These are phyloP conservation scores for Rubroboletus pulcherrimus DNA, from an alignment of 768 basidiomycete species.

Conservation along the genomic window DNA sequence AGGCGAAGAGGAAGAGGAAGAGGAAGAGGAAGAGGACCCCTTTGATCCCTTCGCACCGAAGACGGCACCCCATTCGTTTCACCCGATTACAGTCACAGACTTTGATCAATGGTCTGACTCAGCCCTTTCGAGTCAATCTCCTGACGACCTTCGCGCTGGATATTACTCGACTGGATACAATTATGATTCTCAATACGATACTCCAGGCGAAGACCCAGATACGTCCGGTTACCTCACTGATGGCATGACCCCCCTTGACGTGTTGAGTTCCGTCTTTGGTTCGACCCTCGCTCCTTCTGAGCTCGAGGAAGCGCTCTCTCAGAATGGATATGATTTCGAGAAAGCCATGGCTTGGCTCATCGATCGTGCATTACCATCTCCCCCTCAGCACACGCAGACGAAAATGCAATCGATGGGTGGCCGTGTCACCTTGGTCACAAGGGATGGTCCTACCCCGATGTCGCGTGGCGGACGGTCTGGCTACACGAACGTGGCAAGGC, in stretches of 20 bases:
- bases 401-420: constrained; percentile 62
- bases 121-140: constrained; percentile 48
- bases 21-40: constrained; percentile 73
- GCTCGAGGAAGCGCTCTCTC: constrained; percentile 86
- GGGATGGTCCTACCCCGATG: constrained; percentile 41
- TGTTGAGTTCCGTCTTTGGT: constrained; percentile 90
- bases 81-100: constrained; percentile 60
- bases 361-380: constrained; percentile 57
- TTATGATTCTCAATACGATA: constrained; percentile 32
- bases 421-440: constrained; percentile 62
- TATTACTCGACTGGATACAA: constrained; percentile 29
- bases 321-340: constrained; percentile 93
- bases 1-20: constrained; percentile 40
- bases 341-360: constrained; percentile 92
- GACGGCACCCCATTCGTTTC: constrained; percentile 49
- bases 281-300: constrained; percentile 86
- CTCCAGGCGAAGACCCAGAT: constrained; percentile 43
- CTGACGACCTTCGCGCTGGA: constrained; percentile 44
- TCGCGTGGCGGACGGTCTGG: constrained; percentile 44
- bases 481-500: constrained; percentile 22
- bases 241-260: constrained; percentile 98
- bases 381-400: constrained; percentile 36
- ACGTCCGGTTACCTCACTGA: constrained; percentile 65
- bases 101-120: constrained; percentile 59
- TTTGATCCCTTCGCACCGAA: constrained; percentile 70